These are phyloP conservation scores for Acer saccharum DNA, from an alignment of 345 rosid genomes.

Conservation along the genomic window DNA sequence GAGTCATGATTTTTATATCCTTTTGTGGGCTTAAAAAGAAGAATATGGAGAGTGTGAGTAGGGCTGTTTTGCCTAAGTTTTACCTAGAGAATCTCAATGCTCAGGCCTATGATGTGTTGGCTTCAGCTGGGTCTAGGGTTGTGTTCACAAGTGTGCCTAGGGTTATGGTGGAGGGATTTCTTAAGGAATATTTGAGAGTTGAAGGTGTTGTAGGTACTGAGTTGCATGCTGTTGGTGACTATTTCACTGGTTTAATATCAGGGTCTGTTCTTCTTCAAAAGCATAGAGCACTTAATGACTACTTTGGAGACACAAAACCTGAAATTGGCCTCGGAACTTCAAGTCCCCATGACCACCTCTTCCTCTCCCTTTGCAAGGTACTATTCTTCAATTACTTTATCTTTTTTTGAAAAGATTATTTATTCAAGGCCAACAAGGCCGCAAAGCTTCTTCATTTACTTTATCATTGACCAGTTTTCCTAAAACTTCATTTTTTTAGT, in stretches of 20 bases:
- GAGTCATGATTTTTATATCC: constrained; percentile 65
- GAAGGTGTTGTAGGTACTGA: constrained; percentile 76
- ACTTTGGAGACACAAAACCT: constrained; percentile 54
- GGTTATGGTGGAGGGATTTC: constrained; percentile 80
- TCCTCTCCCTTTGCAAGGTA: constrained; percentile 78
- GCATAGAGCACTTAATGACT: constrained; percentile 61
- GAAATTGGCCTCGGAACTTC: constrained; percentile 70
- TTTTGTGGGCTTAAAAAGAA: constrained; percentile 69
- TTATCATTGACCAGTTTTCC: not conserved
- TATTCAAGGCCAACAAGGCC: too few species aligned
- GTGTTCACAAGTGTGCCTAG: constrained; percentile 75
- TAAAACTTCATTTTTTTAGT: not conserved
- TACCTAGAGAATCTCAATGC: constrained; percentile 76
- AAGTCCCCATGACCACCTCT: constrained; percentile 53
- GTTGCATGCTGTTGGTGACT: constrained; percentile 44
- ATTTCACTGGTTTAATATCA: constrained; percentile 71
- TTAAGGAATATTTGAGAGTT: constrained; percentile 63
- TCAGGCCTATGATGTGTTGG: constrained; percentile 56
- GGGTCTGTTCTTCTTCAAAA: constrained; percentile 62
- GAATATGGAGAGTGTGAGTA: constrained; percentile 58
- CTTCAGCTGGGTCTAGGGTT: constrained; percentile 41
- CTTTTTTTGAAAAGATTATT: too few species aligned
- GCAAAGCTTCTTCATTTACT: constrained; percentile 1
- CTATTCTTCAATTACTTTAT: constrained; percentile 22
- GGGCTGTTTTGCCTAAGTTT: constrained; percentile 93